These are phyloP conservation scores for Ligustrum vulgare DNA, from an alignment of 257 asterid genomes.

Conservation along the genomic window DNA sequence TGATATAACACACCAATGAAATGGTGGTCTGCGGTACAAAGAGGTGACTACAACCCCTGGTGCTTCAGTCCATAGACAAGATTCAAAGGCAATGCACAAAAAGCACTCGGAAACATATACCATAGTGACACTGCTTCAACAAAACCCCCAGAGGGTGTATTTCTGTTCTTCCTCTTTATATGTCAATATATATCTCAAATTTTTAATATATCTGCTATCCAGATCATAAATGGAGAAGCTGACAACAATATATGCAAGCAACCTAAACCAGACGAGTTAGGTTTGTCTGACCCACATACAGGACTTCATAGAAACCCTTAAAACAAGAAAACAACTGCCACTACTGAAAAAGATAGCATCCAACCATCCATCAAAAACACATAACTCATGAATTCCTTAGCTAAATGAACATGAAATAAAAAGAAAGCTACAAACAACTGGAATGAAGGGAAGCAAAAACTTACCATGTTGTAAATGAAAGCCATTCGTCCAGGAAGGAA, in stretches of 20 bases:
- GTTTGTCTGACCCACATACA: not conserved
- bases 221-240: not conserved
- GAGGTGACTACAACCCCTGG: constrained; percentile 6
- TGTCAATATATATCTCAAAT: not conserved
- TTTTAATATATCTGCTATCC: not conserved
- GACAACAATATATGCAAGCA: not conserved
- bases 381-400: not conserved
- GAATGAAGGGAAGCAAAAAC: constrained; percentile 7
- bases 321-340: not conserved
- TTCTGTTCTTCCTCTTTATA: constrained; percentile 11
- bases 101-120: not conserved
- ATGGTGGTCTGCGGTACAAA: not conserved
- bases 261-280: not conserved
- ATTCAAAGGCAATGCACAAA: not conserved
- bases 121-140: not conserved
- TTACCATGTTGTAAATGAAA: constrained; percentile 85
- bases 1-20: not conserved
- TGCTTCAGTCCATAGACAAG: not conserved
- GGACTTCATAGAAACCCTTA: not conserved
- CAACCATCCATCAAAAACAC: constrained; percentile 6
- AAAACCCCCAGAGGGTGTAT: not conserved
- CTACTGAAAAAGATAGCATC: constrained; percentile 11
- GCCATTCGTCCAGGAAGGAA: constrained; percentile 99
- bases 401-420: not conserved
- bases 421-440: constrained; percentile 2